phyloP scores from a whole-genome alignment of 1,284 basidiomycete genomes.

The Tetrapyrgos nigripes region DNA sequence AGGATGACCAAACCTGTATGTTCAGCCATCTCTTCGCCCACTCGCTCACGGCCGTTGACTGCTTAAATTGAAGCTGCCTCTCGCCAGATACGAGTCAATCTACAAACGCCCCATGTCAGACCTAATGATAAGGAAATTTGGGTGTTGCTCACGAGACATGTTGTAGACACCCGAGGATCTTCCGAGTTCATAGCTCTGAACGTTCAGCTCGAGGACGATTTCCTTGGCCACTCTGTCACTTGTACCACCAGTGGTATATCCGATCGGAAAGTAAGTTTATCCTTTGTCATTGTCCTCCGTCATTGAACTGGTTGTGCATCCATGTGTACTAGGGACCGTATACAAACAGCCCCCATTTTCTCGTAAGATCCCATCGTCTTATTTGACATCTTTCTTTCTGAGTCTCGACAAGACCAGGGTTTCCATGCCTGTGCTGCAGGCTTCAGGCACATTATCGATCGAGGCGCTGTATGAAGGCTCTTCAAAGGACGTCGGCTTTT shows the following conservation, averaged over 20 bases:
- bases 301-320: background rate
- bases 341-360: slow-evolving; percentile 78
- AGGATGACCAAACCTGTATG: slow-evolving; percentile 40
- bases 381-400: background rate
- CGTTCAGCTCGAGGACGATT: slow-evolving; percentile 53
- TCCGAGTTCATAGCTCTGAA: slow-evolving; percentile 80
- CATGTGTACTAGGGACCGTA: slow-evolving; percentile 66
- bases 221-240: slow-evolving; percentile 20
- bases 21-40: background rate
- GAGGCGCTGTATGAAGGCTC: slow-evolving; percentile 71
- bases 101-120: slow-evolving; percentile 24
- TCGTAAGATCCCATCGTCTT: slow-evolving; percentile 51
- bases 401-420: slow-evolving; percentile 39
- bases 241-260: slow-evolving; percentile 36
- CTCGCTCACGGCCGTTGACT: no score
- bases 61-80: slow-evolving; percentile 42
- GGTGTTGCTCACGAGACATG: slow-evolving; percentile 84
- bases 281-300: background rate
- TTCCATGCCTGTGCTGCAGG: slow-evolving; percentile 37
- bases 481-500: slow-evolving; percentile 66
- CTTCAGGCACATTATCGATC: slow-evolving; percentile 55
- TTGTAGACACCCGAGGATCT: slow-evolving; percentile 58
- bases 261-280: slow-evolving; percentile 32
- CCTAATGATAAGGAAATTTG: slow-evolving; percentile 62
- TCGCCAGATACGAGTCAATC: slow-evolving; percentile 44